Evolutionary conservation across 225 moss, liverwort and hornwort genomes (phyloP), one percentile per base, ranked within the genome.

Genomic region (Pseudisothecium myosuroides): DNA sequence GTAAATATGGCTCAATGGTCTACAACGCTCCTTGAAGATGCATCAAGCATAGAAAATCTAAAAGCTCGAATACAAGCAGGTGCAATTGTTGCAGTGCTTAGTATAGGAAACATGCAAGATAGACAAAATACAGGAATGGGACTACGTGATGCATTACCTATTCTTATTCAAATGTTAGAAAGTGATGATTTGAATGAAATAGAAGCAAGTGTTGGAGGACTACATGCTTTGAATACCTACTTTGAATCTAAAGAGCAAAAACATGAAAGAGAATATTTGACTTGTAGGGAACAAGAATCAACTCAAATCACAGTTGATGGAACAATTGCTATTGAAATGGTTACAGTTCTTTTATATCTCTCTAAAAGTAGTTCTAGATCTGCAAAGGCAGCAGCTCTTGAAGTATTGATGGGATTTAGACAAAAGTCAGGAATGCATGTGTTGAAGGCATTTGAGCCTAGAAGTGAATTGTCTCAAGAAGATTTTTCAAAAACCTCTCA

Each of bases 1-100:
- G 94, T 97, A 45, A 96, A 95, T 28, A 97, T 97, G 97, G 97
- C 94, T 15, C 88, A 58, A 4, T 97, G 97, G 97, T 95, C 97
- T n/a, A 91, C 92, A 36, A 93, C 82, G 4, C 91, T 94, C 2
- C 4, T 71, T 55, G 90, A 96, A 88, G 94, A 91, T 43, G 82
- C 67, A 50, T 84, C 90, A 69, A 87, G 81, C 4, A 5, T 86
- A 58, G 91, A 91, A 73, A 95, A 91, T 64, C 12, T 94, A 52
- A 90, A 72, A 88, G 92, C 91, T 52, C 88, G 90, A 87, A 83
- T 93, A 12, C 94, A 96, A 85, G 97, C 95, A 9, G 80, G 95
- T 52, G 96, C 97, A 63, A 92, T 96, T 79, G 91, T 95, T 83
- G 96, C 93, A 29, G 28, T 96, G 22, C 87, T 97, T 26, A 97